Evolutionary conservation across 2,329 filamentous ascomycete species (phyloP), one percentile per base, ranked within the genome.

Genomic region (Monosporascus sp.): DNA sequence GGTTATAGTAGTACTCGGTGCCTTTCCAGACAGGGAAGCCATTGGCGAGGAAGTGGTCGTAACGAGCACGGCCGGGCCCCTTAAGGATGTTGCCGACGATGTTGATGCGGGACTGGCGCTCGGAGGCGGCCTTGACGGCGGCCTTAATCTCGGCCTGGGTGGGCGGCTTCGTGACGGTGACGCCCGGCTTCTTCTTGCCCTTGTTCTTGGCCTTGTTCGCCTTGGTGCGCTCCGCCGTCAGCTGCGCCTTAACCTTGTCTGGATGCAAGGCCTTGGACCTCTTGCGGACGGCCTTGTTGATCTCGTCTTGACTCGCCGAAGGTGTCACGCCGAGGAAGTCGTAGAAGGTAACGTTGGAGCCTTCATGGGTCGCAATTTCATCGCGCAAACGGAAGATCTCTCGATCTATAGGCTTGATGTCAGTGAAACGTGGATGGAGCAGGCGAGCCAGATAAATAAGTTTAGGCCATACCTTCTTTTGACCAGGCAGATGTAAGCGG

Each of bases 11-110:
- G 81, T 99, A 99, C 58, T 94, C 93, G 45, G 93, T 97, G 54
- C 94, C 94, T 76, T 93, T 92, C 94, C 94, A 99, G 52, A 84
- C 84, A 34, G 94, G 94, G 76, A 99, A 99, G 57, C 94, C 94
- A 72, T 97, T 91, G 70, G 78, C 76, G 56, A 97, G 74, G 76
- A 97, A 99, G 72, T 97, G 88, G 70, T 99, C 93, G 73, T 99
- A 99, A 59, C 94, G 88, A 62, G 90, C 88, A 59, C 94, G 84
- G 52, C 83, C 82, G 3, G 88, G 77, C 1, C 93, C 91, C 63
- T 89, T 86, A 50, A 99, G 85, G 66, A 99, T 88, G 66, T 91
- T 88, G 62, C 87, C 85, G 51, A 97, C 88, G 65, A 96, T 83
- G 58, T 87, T 87, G 41, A 99, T 81, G 41, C 92, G 86, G 55